Percentiles rank a stretch among this genome's conserved stretches.
These are phyloP conservation scores for Blastocystis sp. DNA, from an alignment of 352 stramenopile genomes.

Conservation along the genomic window DNA sequence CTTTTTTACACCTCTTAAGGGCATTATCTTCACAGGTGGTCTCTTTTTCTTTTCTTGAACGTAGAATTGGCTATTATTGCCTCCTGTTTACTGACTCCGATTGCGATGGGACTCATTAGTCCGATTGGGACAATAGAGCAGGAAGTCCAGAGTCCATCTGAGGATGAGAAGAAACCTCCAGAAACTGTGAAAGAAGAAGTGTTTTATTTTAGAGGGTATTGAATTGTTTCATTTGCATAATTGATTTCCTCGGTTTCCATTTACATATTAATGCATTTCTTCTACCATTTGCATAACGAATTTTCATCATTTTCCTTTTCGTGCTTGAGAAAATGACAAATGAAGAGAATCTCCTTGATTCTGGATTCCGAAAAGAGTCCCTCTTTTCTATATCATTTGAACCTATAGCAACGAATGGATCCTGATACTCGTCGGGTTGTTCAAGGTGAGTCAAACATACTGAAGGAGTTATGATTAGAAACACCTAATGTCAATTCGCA, in stretches of 20 bases:
- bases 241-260: no score
- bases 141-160: not conserved
- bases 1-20: conserved; percentile 51
- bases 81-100: conserved; percentile 21
- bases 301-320: no score
- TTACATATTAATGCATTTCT: no score
- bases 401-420: conserved; percentile 1
- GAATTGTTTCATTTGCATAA: not conserved
- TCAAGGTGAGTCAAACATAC: not conserved
- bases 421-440: conserved; percentile 8
- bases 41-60: not conserved
- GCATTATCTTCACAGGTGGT: conserved; percentile 49
- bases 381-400: not conserved
- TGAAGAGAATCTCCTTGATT: not conserved
- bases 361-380: not conserved
- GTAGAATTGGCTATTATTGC: conserved; percentile 48
- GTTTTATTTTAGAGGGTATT: conserved; percentile 62
- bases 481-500: conserved; percentile 59
- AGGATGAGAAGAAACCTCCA: not conserved
- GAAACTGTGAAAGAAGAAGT: not conserved
- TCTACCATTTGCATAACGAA: no score
- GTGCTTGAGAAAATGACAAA: not conserved
- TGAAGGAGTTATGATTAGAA: not conserved
- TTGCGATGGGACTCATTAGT: conserved; percentile 27
- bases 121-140: conserved; percentile 13